Evolutionary conservation across 2,329 filamentous ascomycete species (phyloP), one percentile per base, ranked within the genome.

Genomic region (Aspergillus hortae): DNA sequence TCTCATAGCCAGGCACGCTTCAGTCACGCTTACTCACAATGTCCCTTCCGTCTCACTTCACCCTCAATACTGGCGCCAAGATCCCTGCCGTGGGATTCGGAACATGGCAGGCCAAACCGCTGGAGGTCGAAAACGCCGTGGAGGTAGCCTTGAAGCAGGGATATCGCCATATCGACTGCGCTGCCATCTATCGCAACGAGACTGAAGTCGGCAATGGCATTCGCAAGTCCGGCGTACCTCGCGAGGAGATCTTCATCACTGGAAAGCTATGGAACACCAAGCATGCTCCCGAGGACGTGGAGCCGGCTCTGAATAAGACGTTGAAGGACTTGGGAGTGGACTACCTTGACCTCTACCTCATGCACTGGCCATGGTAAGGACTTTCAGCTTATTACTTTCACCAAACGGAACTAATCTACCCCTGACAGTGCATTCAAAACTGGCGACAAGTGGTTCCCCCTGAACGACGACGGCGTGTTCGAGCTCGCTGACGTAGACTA

Each of bases 191-290:
- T 70, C 85, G 84, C 68, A 94, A 92, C 72, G 89, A 89, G 69
- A 73, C 75, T 47, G 84, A 87, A 64, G 84, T 89, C 17, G 85
- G 86, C 54, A 72, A 78, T 49, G 86, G 84, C 49, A 86, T 89
- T 67, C 78, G 77, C 58, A 80, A 80, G 45, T 81, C 82, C 2
- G 84, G 83, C 27, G 80, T 89, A 1, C 80, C 84, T n/a, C 80
- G 86, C 21, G 75, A 79, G 50, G 74, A 88, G 62, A 82, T 88
- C 67, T 89, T 83, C 80, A 70, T 89, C 52, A 92, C 89, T 48
- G 90, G 88, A 62, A 95, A 94, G 80, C 82, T 92, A 49, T 83
- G 89, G 78, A 91, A 92, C 79, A 80, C 86, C 46, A 88, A 85
- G 81, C 88, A 91, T 74, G 61, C 62, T 6, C 56, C 58, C 1